Evolutionary conservation across 176 grass and related monocot genomes (phyloP), one percentile per base, ranked within the genome.

Genomic region (Leersia perrieri): DNA sequence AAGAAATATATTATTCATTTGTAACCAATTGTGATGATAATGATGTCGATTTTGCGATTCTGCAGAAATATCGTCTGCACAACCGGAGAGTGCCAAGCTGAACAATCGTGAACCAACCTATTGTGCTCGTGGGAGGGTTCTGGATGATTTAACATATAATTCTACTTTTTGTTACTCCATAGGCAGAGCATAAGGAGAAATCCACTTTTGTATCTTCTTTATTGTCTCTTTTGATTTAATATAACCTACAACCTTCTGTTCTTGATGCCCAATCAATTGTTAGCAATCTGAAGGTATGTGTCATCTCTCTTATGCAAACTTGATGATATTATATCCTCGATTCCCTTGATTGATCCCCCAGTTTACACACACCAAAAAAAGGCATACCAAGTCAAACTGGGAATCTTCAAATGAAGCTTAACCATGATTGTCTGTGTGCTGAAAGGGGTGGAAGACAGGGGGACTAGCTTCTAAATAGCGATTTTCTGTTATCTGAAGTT

Each of bases 181-280:
- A 98, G 95, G 90, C 88, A 70, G 95, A 90, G 18, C 92, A 98
- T 76, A 89, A 94, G 86, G 95, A 94, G 83, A 98, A 92, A 76
- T 87, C 95, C 23, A 98, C 88, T 38, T 98, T 98, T 70, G 84
- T 98, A 77, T 92, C 90, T 65, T 98, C 92, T 85, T 88, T 98
- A 55, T 86, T 98, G 68, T 86, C 92, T 80, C 88, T 98, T 92
- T 84, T 94, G 32, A 89, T 85, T 75, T 89, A 98, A 82, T 92
- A 94, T 87, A 78, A 82, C 34, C 80, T 92, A 5, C 90, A 94
- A 63, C 92, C 95, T 92, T 80, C 95, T 83, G 87, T 85, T 61
- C 65, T 55, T 85, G 95, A 98, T 60, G 95, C 95, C 78, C 95
- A 94, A 80, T 98, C 95, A 44, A 98, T 98, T 83, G 92, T 91